Percentiles rank a stretch among this genome's conserved stretches.
These are phyloP conservation scores for Cladosporium velox DNA, from an alignment of 2,329 filamentous ascomycete species.

Conservation along the genomic window DNA sequence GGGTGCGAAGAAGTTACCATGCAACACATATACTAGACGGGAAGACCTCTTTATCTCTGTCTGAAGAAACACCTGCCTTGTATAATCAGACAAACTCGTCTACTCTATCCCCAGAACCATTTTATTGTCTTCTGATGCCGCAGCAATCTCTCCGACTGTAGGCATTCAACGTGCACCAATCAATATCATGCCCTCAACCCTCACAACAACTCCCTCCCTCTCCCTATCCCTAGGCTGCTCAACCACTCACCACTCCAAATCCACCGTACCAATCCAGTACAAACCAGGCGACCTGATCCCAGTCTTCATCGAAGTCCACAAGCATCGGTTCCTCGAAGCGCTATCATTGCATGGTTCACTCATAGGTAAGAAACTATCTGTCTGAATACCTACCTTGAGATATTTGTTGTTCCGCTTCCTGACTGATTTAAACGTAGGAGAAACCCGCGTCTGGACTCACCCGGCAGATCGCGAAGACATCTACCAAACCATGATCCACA, in stretches of 20 bases:
- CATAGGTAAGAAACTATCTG: not conserved
- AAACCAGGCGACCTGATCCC: constrained; percentile 18
- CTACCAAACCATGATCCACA: constrained; percentile 16
- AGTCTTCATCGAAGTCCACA: constrained; percentile 3
- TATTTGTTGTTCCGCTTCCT: not conserved
- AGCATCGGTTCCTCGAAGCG: constrained; percentile 10
- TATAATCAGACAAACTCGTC: too few species aligned
- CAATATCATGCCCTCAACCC: not conserved
- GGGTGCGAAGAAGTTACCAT: not conserved
- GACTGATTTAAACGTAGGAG: not conserved
- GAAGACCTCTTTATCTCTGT: not conserved
- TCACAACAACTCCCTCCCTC: not conserved
- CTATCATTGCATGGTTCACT: constrained; percentile 9
- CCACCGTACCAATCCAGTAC: not conserved
- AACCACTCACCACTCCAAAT: not conserved
- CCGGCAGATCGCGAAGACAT: not conserved
- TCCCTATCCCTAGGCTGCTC: constrained; percentile 46
- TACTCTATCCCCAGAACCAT: too few species aligned
- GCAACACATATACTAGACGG: not conserved
- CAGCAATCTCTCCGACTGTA: too few species aligned
- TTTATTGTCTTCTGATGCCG: too few species aligned
- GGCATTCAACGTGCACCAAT: not conserved
- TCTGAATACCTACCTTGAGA: not conserved
- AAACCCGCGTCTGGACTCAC: constrained; percentile 10
- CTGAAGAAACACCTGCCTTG: not conserved